Evolutionary conservation across 164 flowering plant species (phyloP).

Genomic region (Berberis thunbergii): DNA sequence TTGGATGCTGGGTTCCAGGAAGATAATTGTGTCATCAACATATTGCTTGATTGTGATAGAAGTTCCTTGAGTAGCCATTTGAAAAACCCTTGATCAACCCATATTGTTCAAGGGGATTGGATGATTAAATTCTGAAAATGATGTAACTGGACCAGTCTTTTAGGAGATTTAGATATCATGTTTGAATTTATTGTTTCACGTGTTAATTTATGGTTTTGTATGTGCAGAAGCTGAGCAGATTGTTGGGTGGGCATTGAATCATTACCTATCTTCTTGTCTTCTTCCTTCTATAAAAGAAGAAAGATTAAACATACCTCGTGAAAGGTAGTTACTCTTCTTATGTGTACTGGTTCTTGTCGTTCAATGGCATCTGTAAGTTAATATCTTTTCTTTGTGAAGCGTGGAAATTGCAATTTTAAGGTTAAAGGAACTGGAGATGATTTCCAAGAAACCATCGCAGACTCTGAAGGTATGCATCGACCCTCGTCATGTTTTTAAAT

Average conservation of each 20-base stretch:
- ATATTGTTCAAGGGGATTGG: no score
- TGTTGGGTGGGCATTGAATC: constrained; percentile 96
- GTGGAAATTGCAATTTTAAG: constrained; percentile 77
- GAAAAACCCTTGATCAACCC: no score
- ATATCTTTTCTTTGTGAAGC: constrained; percentile 36
- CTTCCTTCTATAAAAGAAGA: constrained; percentile 64
- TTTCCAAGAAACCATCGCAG: constrained; percentile 66
- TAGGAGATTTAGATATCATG: neutral
- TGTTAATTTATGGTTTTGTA: neutral
- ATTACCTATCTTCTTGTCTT: constrained; percentile 59
- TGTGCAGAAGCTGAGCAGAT: constrained; percentile 89
- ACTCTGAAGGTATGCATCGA: constrained; percentile 53
- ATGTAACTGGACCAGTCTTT: no score
- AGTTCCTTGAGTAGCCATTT: neutral
- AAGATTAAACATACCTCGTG: constrained; percentile 53
- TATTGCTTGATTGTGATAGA: no score
- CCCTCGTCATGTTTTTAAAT: neutral
- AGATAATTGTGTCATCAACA: no score
- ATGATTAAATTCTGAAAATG: no score
- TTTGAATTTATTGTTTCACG: neutral
- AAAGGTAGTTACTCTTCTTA: constrained; percentile 46
- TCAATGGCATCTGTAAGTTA: constrained; percentile 7
- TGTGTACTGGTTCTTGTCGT: neutral
- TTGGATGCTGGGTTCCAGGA: no score
- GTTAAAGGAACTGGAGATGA: constrained; percentile 66